Percentiles rank a stretch among this genome's conserved stretches.
Evolutionary conservation across 2,329 filamentous ascomycete genomes (phyloP).

Genomic region (Pseudofabraea citricarpa): DNA sequence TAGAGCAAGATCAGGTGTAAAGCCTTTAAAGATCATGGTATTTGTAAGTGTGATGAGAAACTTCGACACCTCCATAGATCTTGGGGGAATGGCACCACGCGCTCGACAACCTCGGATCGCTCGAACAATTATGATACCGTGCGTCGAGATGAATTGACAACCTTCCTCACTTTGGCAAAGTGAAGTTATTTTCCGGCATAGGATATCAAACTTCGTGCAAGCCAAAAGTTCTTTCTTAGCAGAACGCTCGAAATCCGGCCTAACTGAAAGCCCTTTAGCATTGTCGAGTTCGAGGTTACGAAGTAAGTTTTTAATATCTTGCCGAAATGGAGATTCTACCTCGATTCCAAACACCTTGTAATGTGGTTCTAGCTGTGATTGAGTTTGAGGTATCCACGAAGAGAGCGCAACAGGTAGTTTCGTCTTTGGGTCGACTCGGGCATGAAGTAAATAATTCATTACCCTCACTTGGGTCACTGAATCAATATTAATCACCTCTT

Average conservation of each 20-base stretch:
- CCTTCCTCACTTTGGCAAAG: slow-evolving; percentile 13
- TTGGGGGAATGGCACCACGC: neutral
- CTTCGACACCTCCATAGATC: neutral
- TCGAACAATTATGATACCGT: slow-evolving; percentile 1
- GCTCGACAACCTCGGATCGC: slow-evolving; percentile 3
- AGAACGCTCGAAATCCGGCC: neutral
- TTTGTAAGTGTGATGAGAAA: slow-evolving; percentile 14
- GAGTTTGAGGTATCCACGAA: neutral
- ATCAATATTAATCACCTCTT: neutral
- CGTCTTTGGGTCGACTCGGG: neutral
- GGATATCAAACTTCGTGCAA: neutral
- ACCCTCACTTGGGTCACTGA: neutral
- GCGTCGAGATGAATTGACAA: slow-evolving; percentile 8
- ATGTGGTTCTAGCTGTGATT: neutral
- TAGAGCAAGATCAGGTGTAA: slow-evolving; percentile 7
- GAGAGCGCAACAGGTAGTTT: neutral
- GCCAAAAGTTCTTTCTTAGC: neutral
- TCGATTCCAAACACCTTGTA: neutral
- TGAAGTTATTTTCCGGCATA: slow-evolving; percentile 7
- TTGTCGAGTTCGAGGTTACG: neutral
- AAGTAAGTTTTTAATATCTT: neutral
- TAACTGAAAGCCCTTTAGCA: neutral
- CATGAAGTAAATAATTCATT: no score
- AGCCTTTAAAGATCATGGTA: slow-evolving; percentile 10
- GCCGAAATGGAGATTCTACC: neutral